phyloP scores from a whole-genome alignment of 139 green algal species.

The Micractinium sp. region DNA sequence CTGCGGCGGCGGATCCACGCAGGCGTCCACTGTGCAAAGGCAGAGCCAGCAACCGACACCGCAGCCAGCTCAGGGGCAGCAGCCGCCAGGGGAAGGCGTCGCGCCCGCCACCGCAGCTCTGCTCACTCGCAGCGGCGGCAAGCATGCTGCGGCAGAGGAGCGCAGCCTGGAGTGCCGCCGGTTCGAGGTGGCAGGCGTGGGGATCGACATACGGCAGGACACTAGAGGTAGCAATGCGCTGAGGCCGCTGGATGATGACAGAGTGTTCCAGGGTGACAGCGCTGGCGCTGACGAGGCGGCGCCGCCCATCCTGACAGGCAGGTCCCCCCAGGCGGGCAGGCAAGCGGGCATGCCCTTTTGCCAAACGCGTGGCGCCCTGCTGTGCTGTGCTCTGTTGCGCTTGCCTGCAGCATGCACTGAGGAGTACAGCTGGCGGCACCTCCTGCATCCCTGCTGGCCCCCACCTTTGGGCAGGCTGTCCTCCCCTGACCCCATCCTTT shows the following conservation, averaged over 20 bases:
- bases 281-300: not conserved
- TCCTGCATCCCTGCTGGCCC: too few relatives aligned
- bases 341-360: too few relatives aligned
- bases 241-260: conserved; percentile 19
- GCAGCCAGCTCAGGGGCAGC: not conserved
- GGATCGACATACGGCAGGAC: conserved; percentile 16
- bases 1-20: not conserved
- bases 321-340: not conserved
- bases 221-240: conserved; percentile 6
- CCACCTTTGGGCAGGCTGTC: too few relatives aligned
- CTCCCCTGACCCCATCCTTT: too few relatives aligned
- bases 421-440: too few relatives aligned
- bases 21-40: not conserved
- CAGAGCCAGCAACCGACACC: not conserved
- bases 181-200: conserved; percentile 21
- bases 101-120: not conserved
- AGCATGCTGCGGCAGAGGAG: too few relatives aligned
- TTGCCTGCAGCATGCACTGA: too few relatives aligned
- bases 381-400: not conserved
- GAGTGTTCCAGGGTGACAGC: not conserved
- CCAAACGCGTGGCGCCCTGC: not conserved
- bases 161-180: conserved; percentile 22
- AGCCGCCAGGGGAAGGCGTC: not conserved
- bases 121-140: not conserved
- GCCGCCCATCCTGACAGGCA: not conserved